Conservation (phyloP, 306 rosid species). For the Sicyos baderoa region DNA sequence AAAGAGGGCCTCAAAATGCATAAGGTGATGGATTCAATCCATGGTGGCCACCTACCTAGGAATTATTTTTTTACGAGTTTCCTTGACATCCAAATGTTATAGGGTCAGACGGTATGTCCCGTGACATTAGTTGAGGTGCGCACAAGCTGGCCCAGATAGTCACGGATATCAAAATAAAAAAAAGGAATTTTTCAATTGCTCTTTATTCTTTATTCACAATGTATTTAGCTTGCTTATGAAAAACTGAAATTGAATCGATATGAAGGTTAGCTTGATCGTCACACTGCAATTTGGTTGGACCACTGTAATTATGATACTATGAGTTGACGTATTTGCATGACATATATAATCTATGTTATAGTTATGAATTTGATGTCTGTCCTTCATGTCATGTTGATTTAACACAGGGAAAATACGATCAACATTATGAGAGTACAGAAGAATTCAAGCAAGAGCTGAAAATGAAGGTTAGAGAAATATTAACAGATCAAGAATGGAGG, state of each 20-base stretch:
- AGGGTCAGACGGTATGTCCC: too few relatives aligned
- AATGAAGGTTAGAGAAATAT: conserved; percentile 79
- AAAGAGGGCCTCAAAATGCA: too few relatives aligned
- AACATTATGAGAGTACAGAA: conserved; percentile 66
- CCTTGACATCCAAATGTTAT: too few relatives aligned
- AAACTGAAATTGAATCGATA: not conserved
- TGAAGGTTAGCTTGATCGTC: not conserved
- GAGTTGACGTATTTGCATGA: not conserved
- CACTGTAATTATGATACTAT: not conserved
- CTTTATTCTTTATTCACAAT: not conserved
- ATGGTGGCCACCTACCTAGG: too few relatives aligned
- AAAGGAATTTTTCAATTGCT: not conserved
- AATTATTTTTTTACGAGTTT: too few relatives aligned
- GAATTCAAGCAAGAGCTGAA: conserved; percentile 83
- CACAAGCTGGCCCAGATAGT: too few relatives aligned
- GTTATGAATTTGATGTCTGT: conserved; percentile 13
- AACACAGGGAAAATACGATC: conserved; percentile 83
- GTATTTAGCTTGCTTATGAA: not conserved
- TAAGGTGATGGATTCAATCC: too few relatives aligned
- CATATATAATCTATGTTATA: not conserved
- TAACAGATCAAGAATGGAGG: conserved; percentile 98
- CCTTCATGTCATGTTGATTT: conserved; percentile 19
- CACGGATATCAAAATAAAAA: too few relatives aligned
- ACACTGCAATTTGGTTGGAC: not conserved
- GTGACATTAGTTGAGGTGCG: too few relatives aligned